phyloP scores from a whole-genome alignment of 129 eudicot species.

The Tagetes erecta region DNA sequence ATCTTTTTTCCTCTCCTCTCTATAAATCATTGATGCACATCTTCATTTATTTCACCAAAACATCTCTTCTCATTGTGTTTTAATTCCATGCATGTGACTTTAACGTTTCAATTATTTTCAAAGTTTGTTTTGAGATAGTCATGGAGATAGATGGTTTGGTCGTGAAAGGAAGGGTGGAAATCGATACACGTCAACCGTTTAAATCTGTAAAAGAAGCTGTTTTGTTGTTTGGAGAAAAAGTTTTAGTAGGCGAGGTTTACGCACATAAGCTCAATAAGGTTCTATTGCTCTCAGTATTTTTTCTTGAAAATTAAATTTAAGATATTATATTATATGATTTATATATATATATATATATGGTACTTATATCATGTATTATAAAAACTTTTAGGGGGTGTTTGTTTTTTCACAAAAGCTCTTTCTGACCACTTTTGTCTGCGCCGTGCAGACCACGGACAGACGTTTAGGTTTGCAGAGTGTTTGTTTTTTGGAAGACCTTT shows the following conservation, averaged over 20 bases:
- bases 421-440: too few species aligned
- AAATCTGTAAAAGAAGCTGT: conserved; percentile 82
- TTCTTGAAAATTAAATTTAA: not conserved
- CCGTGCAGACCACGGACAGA: too few species aligned
- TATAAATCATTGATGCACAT: conserved; percentile 28
- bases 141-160: conserved; percentile 56
- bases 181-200: conserved; percentile 75
- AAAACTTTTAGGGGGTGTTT: too few species aligned
- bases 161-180: conserved; percentile 71
- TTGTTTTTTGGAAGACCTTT: too few species aligned
- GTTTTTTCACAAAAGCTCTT: too few species aligned
- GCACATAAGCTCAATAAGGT: conserved; percentile 81
- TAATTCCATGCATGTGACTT: conserved; percentile 17
- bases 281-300: not conserved
- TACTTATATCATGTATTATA: too few species aligned
- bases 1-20: conserved; percentile 15
- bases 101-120: not conserved
- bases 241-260: conserved; percentile 71
- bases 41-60: conserved; percentile 21
- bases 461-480: too few species aligned
- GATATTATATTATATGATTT: not conserved
- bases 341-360: too few species aligned
- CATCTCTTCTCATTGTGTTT: not conserved
- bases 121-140: not conserved
- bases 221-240: conserved; percentile 71